Percentiles rank a stretch among this genome's conserved stretches.
These are phyloP conservation scores for Cyclostephanos tholiformis DNA, from an alignment of 108 stramenopile genomes.

Conservation along the genomic window DNA sequence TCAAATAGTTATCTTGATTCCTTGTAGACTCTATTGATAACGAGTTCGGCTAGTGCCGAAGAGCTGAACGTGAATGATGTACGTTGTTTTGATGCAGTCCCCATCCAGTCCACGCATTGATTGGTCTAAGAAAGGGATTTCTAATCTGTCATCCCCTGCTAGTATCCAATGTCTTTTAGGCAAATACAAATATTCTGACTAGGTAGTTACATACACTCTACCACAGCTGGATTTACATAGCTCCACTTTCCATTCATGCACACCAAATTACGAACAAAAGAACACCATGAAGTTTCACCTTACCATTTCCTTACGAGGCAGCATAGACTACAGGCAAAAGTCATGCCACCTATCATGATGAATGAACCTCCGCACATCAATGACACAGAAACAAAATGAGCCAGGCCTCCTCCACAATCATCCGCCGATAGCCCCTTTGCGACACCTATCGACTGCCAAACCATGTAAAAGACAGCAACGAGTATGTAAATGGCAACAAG, in stretches of 20 bases:
- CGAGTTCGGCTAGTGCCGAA: too few species aligned
- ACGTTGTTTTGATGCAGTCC: too few species aligned
- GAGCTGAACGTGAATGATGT: too few species aligned
- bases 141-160: too few species aligned
- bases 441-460: conserved; percentile 61
- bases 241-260: not conserved
- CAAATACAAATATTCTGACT: too few species aligned
- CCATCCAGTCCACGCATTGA: too few species aligned
- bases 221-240: too few species aligned
- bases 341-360: conserved; percentile 56
- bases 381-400: conserved; percentile 20
- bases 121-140: too few species aligned
- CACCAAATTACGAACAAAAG: not conserved
- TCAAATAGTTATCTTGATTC: conserved; percentile 7
- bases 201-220: too few species aligned
- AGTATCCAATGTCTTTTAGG: too few species aligned
- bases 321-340: conserved; percentile 66
- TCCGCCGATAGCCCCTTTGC: conserved; percentile 15
- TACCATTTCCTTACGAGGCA: conserved; percentile 35
- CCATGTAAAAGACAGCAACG: conserved; percentile 50
- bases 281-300: not conserved
- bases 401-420: conserved; percentile 35
- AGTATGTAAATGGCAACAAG: conserved; percentile 71
- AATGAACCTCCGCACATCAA: conserved; percentile 56
- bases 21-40: not conserved